Conservation (phyloP, 1,139 yeast species). For the Yamadazyma oceani region DNA sequence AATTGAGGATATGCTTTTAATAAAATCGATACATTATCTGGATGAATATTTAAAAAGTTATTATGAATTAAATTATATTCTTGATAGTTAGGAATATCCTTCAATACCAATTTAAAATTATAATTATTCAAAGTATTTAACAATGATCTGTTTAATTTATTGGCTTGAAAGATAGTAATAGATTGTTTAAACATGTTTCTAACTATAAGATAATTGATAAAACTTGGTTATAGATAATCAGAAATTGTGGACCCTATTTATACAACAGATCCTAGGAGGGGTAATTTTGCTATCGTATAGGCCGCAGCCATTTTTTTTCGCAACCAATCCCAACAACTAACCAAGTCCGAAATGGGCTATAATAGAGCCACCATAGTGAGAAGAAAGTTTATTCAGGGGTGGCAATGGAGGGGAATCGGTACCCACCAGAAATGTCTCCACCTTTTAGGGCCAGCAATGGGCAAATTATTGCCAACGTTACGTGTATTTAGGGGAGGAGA, state of each 20-base stretch:
- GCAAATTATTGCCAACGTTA: no score
- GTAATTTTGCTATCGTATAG: conserved; percentile 2
- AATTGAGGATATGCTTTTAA: conserved; percentile 24
- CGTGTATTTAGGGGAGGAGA: no score
- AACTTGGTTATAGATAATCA: not conserved
- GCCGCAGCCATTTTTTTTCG: conserved; percentile 1
- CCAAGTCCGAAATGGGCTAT: not conserved
- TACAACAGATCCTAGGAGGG: not conserved
- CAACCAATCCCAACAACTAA: not conserved
- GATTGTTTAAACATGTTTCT: conserved; percentile 18
- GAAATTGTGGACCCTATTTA: not conserved
- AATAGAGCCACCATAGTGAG: no score
- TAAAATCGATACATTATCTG: conserved; percentile 39
- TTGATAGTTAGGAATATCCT: conserved; percentile 17
- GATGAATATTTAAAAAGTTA: conserved; percentile 43
- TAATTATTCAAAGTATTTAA: conserved; percentile 13
- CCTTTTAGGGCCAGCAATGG: no score
- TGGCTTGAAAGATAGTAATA: conserved; percentile 17
- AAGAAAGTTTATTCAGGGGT: no score
- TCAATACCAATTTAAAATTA: conserved; percentile 12
- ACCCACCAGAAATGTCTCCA: no score
- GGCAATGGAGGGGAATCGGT: no score
- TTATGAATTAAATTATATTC: conserved; percentile 38
- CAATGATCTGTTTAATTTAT: conserved; percentile 12
- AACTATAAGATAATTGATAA: not conserved